Base-by-base conservation (phyloP, 2,329 filamentous ascomycete genomes). In the Ascochyta clinopodiicola region DNA sequence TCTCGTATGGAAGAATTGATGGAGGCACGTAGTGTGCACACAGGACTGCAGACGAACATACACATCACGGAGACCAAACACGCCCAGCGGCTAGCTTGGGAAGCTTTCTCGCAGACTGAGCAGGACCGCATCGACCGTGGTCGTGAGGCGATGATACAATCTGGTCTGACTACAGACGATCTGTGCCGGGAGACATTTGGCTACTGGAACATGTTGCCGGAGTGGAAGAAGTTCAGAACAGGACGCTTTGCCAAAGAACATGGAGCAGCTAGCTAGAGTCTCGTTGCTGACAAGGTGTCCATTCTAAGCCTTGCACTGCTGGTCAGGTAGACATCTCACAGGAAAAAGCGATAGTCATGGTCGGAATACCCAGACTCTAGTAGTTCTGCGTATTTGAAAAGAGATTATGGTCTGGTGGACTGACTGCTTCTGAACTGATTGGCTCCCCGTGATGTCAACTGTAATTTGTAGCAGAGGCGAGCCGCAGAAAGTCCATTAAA, bases 161-260 rank as follows among this genome's bases (percentile, higher is more conserved):
- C 63, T 2, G 64, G 57, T 0, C 46, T 68, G 1, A 6, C 21
- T 1, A 22, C 24, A 0, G 57, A 60, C 2, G 66, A 65, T 9
- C 21, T 70, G 29, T 6, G 13, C 1, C 45, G 52, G 13, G 65
- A 69, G 45, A 4, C 19, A 1, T 1, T 13, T 3, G 64, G 65
- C 2, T 8, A 27, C 5, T 29, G 39, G 3, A 69, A 69, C 38
- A 15, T 15, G 5, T 34, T 71, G 17, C 67, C 67, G 1, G 64
- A 66, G 25, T 69, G 67, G 68, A 64, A 39, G 43, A 66, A 64
- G 43, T 24, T 19, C 5, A 49, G 37, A 6, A 69, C 62, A 2
- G 55, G 62, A n/a, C 43, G 32, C 17, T 66, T 59, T 17, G 56
- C 57, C 2, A 37, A n/a, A n/a, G 45, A 51, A 31, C 34, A 35